Evolutionary conservation across 176 grass and related monocot genomes (phyloP), one percentile per base, ranked within the genome.

Genomic region (Phragmites australis): DNA sequence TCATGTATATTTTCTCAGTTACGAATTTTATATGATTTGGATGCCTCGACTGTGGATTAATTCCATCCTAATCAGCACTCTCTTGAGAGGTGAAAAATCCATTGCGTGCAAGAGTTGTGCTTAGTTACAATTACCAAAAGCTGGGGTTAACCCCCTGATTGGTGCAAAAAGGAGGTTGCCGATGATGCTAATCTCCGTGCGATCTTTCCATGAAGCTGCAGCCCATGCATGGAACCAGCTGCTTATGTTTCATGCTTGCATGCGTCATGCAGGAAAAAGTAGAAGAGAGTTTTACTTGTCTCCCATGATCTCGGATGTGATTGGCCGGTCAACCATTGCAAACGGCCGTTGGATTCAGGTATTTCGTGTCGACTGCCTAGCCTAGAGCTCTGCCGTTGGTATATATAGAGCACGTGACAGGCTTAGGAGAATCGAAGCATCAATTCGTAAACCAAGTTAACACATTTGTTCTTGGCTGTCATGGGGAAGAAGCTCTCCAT

Each of bases 401-500:
- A 71, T 71, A 31, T 30, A 71, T 49, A 50, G 15, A 3, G 15
- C 25, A 49, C 4, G 45, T 12, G 26, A 49, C 44, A 49, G 1
- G 44, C 45, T 25, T 30, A 30, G 23, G 14, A 70, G 25, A 69
- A 17, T 5, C 67, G 25, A 69, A 17, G 12, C 67, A 70, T 30
- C 67, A 29, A 0, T 17, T 47, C n/a, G 18, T 26, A 13, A 70
- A 48, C 25, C 15, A 70, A 7, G 26, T 8, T 0, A 70, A 16
- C 65, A 70, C 12, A 8, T 0, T 47, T 27, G 12, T 17, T 46
- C 5, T 13, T 45, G 7, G 23, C 26, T 70, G 43, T 8, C n/a
- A 70, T 70, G 67, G 67, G 67, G 67, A 70, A 70, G 67, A 70
- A 70, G 43, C 10, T 77, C 42, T 61, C 75, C 27, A 78, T 67